Evolutionary conservation across 495 filamentous ascomycete species (phyloP), one percentile per base, ranked within the genome.

Genomic region (Penicillium parvum): DNA sequence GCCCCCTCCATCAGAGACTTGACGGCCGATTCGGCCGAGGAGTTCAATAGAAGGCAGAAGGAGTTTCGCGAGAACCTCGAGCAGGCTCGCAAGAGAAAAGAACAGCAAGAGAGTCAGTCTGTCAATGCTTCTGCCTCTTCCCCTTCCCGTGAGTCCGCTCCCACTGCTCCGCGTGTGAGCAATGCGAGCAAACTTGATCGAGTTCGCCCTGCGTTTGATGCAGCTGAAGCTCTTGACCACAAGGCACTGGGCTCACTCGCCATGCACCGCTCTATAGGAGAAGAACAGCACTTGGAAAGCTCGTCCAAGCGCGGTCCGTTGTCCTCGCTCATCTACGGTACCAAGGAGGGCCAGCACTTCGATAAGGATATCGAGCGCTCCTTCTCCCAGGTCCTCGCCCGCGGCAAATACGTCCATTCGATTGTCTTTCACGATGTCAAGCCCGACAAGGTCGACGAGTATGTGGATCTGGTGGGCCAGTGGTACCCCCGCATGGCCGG

Each of bases 361-460:
- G 94, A 98, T 47, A 80, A 84, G 38, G 90, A 96, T 68, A 90
- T 98, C 56, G 89, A 97, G 73, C 81, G 88, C 34, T 90, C 85
- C 53, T 98, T 96, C 69, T 88, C 83, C 20, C 87, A 95, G 65
- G 87, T 96, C 20, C 73, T 98, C 21, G 94, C 94, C 8, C 79
- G 92, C 49, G 92, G 92, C 40, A 98, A 98, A 69, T 98, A 98
- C 61, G 91, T 98, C 41, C 92, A 98, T 60, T 90, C 87, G 37
- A 96, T 98, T 62, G 91, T 96, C 23, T 88, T 96, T 64, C 94
- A 98, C 71, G 82, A 92, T 33, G 94, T 97, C 43, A 90, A 91
- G 70, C 90, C 92, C 49, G 89, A 95, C 53, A 87, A 85, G 66
- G 90, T 96, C 15, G 90, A 95, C 44, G 92, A 96, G 58, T 98